Evolutionary conservation across 129 eudicot genomes (phyloP).

Genomic region (Artemisia tridentata): DNA sequence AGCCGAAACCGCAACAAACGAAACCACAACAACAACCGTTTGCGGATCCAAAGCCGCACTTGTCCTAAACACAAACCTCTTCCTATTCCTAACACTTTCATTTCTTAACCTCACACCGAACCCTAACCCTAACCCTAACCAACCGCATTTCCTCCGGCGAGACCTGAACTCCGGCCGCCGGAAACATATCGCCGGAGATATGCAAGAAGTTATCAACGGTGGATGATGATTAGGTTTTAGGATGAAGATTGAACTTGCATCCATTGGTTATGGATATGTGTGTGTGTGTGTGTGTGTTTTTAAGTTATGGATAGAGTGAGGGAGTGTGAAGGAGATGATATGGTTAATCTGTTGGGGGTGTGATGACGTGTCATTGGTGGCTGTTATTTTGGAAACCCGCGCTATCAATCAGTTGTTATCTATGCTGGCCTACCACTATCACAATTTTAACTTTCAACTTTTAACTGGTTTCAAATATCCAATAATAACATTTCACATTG

Average conservation of each 20-base stretch:
- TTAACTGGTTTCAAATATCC: no score
- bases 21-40: slow-evolving; percentile 44
- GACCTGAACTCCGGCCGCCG: slow-evolving; percentile 44
- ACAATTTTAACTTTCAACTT: no score
- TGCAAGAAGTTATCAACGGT: slow-evolving; percentile 33
- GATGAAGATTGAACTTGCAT: slow-evolving; percentile 47
- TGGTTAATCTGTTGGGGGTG: slow-evolving; percentile 24
- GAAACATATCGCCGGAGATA: slow-evolving; percentile 41
- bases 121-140: slow-evolving; percentile 41
- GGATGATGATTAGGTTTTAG: slow-evolving; percentile 41
- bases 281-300: slow-evolving; percentile 14
- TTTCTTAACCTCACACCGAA: slow-evolving; percentile 28
- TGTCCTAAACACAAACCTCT: slow-evolving; percentile 41
- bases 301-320: slow-evolving; percentile 30
- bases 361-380: slow-evolving; percentile 41
- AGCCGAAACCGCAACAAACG: slow-evolving; percentile 69
- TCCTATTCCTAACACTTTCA: slow-evolving; percentile 11
- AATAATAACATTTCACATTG: no score
- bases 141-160: slow-evolving; percentile 49
- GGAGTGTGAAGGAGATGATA: slow-evolving; percentile 6
- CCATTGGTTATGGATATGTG: slow-evolving; percentile 41
- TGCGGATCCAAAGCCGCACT: slow-evolving; percentile 48
- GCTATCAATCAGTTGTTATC: slow-evolving; percentile 34
- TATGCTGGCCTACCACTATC: slow-evolving; percentile 19
- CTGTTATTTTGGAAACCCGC: slow-evolving; percentile 20